phyloP scores from a whole-genome alignment of 768 basidiomycete species.

The Naganishia kalamii region DNA sequence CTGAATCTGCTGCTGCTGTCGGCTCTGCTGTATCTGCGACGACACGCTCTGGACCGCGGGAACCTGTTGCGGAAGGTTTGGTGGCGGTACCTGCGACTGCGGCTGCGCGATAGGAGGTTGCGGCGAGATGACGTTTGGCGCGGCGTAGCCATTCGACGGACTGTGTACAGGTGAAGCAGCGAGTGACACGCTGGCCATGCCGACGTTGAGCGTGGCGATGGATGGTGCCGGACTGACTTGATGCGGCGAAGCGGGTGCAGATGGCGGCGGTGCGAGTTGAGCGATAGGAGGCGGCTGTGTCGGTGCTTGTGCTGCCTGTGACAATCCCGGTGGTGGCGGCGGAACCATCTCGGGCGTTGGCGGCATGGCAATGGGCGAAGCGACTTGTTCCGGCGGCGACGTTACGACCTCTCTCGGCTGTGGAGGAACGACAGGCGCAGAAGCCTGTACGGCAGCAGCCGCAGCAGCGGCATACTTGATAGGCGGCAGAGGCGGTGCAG shows the following conservation, averaged over 20 bases:
- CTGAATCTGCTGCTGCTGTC: conserved; percentile 25
- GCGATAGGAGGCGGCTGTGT: conserved; percentile 13
- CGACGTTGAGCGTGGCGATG: conserved; percentile 6
- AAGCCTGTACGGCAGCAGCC: conserved; percentile 55
- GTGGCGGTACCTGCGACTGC: conserved; percentile 34
- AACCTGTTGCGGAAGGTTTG: conserved; percentile 51
- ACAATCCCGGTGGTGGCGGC: conserved; percentile 18
- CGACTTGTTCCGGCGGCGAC: not conserved
- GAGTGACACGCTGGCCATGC: conserved; percentile 13
- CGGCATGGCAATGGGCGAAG: not conserved
- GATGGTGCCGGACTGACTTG: conserved; percentile 3
- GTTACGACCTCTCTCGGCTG: not conserved
- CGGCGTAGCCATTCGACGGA: conserved; percentile 45
- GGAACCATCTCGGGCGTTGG: conserved; percentile 18
- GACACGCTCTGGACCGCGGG: conserved; percentile 6
- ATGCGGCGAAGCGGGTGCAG: not conserved
- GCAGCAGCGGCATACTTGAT: conserved; percentile 90
- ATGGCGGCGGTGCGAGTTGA: conserved; percentile 7
- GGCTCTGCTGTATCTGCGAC: conserved; percentile 14
- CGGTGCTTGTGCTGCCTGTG: conserved; percentile 7
- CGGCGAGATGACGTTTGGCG: conserved; percentile 54
- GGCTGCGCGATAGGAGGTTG: conserved; percentile 25
- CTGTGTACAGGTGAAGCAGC: conserved; percentile 9
- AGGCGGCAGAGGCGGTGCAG: conserved; percentile 55
- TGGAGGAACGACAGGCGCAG: conserved; percentile 19